Conservation (phyloP, 2,329 filamentous ascomycete species). For the Fusarium anthophilum region DNA sequence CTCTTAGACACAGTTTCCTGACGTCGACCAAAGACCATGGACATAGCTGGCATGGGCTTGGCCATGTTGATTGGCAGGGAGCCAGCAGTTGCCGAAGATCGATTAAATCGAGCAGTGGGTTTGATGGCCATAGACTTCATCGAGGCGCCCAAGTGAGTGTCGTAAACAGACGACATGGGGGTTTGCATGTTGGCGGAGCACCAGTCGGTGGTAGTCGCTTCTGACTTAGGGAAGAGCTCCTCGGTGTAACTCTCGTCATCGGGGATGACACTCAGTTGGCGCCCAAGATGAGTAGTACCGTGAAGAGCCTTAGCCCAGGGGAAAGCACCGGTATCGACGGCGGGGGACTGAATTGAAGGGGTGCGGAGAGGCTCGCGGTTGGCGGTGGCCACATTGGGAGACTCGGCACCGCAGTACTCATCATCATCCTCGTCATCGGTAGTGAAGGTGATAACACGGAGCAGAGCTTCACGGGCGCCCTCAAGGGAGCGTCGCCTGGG, state of each 20-base stretch:
- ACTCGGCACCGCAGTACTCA: constrained; percentile 89
- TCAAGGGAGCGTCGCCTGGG: constrained; percentile 86
- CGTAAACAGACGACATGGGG: constrained; percentile 82
- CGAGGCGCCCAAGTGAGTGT: constrained; percentile 83
- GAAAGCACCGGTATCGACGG: constrained; percentile 83
- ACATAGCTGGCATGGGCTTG: constrained; percentile 78
- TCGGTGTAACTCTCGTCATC: constrained; percentile 83
- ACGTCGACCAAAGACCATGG: constrained; percentile 81
- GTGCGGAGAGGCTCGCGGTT: constrained; percentile 96
- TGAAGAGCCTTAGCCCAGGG: constrained; percentile 95
- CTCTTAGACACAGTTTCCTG: constrained; percentile 91
- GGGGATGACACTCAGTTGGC: constrained; percentile 87
- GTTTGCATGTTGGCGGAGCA: constrained; percentile 80
- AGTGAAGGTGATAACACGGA: constrained; percentile 88
- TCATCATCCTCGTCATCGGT: constrained; percentile 91
- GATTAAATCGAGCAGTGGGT: constrained; percentile 50
- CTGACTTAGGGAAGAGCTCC: constrained; percentile 85
- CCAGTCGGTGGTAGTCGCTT: constrained; percentile 77
- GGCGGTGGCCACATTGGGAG: constrained; percentile 80
- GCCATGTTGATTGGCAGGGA: constrained; percentile 84
- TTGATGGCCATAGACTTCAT: constrained; percentile 76
- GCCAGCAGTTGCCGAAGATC: constrained; percentile 68
- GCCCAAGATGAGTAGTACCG: constrained; percentile 75
- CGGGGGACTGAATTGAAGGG: constrained; percentile 90
- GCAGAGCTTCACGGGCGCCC: constrained; percentile 79